Conservation (phyloP, 306 rosid species). For the Corylus avellana region DNA sequence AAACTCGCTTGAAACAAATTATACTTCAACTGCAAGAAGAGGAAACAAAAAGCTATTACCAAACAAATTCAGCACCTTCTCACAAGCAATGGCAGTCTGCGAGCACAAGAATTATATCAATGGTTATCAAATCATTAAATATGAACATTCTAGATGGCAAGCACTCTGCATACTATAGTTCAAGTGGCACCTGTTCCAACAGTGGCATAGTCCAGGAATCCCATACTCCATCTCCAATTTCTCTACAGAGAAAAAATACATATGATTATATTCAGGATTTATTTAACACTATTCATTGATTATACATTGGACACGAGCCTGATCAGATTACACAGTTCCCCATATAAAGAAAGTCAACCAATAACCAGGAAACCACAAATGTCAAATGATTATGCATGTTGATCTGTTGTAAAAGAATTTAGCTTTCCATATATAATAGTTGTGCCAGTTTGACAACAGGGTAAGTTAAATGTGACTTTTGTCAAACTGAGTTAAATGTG, state of each 20-base stretch:
- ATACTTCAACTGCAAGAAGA: constrained; percentile 17
- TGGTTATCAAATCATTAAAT: constrained; percentile 19
- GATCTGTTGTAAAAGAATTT: not conserved
- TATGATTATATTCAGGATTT: constrained; percentile 16
- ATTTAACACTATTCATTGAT: not conserved
- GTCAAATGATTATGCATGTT: not conserved
- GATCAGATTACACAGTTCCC: not conserved
- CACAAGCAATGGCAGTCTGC: constrained; percentile 74
- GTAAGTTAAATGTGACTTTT: not conserved
- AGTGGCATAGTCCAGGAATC: constrained; percentile 77
- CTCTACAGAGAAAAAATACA: constrained; percentile 46
- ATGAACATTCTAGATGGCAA: constrained; percentile 24
- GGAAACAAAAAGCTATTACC: constrained; percentile 29
- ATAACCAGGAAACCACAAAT: not conserved
- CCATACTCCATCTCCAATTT: constrained; percentile 73
- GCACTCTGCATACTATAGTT: constrained; percentile 7
- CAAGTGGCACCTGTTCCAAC: constrained; percentile 54
- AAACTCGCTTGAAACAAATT: constrained; percentile 26
- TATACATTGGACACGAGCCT: not conserved
- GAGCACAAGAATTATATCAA: constrained; percentile 30
- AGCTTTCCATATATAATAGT: not conserved
- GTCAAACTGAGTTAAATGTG: not conserved
- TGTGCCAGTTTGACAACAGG: not conserved
- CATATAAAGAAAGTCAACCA: not conserved
- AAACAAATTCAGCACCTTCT: constrained; percentile 61